A percentile compares a stretch with the other conserved stretches of the same genome.
These are phyloP conservation scores for Leucaena leucocephala DNA, from an alignment of 306 rosid genomes.

Conservation along the genomic window DNA sequence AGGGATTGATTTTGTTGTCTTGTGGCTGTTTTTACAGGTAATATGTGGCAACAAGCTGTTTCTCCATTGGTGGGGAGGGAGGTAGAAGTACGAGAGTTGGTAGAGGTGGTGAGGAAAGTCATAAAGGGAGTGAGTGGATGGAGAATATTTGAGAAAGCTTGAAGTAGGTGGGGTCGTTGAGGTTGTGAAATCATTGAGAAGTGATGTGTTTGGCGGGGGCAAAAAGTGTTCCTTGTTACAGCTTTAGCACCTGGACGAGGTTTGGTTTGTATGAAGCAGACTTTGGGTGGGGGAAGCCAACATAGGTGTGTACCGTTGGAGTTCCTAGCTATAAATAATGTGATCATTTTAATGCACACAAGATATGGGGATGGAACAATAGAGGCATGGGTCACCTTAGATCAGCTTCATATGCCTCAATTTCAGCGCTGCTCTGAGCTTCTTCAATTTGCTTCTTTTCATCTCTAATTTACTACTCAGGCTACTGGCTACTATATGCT, in stretches of 20 bases:
- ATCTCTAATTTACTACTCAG: neutral
- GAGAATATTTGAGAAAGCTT: too few species aligned
- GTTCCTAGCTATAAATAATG: conserved; percentile 34
- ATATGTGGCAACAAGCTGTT: neutral
- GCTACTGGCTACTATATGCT: too few species aligned
- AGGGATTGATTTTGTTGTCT: too few species aligned
- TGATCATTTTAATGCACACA: conserved; percentile 35
- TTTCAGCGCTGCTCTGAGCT: conserved; percentile 23
- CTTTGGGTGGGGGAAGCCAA: conserved; percentile 56
- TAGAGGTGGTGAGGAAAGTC: neutral
- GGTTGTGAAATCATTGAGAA: neutral
- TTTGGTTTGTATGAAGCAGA: conserved; percentile 44
- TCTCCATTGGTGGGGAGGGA: neutral
- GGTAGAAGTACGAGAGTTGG: conserved; percentile 1
- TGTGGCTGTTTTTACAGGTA: conserved; percentile 3
- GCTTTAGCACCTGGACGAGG: conserved; percentile 22
- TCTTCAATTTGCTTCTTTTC: conserved; percentile 21
- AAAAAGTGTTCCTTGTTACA: too few species aligned
- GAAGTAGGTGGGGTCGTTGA: neutral
- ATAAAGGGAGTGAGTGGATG: neutral
- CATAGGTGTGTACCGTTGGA: conserved; percentile 42
- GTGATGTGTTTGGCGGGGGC: neutral
- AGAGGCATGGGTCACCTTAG: conserved; percentile 51
- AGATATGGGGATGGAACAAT: conserved; percentile 35
- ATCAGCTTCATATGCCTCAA: conserved; percentile 39